phyloP scores from a whole-genome alignment of 305 asterid genomes.

The Solanum hybrid region DNA sequence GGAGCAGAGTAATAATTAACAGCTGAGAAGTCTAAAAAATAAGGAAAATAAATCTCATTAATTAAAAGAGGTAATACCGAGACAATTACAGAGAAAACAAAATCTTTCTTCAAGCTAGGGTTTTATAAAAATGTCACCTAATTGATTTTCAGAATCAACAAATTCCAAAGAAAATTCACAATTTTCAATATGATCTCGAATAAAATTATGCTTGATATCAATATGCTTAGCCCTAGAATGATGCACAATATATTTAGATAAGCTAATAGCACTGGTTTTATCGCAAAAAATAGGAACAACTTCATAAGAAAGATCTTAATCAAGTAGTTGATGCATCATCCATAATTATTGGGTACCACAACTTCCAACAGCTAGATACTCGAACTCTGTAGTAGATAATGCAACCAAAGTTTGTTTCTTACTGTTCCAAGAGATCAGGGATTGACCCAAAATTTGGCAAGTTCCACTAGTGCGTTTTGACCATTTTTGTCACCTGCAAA shows the following conservation, averaged over 20 bases:
- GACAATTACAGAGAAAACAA: not conserved
- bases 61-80: not conserved
- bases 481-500: not conserved
- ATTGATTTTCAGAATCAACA: not conserved
- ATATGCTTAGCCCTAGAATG: not conserved
- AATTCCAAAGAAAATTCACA: not conserved
- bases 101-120: not conserved
- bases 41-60: not conserved
- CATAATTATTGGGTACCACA: not conserved
- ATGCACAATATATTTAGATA: not conserved
- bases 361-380: too few species aligned
- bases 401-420: not conserved
- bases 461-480: not conserved
- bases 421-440: not conserved
- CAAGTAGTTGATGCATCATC: not conserved
- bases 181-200: not conserved
- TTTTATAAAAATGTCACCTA: not conserved
- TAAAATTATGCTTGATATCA: not conserved
- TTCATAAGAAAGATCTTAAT: too few species aligned
- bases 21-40: too few species aligned
- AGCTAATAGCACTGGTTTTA: too few species aligned
- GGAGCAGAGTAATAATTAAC: too few species aligned
- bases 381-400: rapidly evolving
- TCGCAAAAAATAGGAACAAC: not conserved
- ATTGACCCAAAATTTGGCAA: not conserved